A percentile compares a stretch with the other conserved stretches of the same genome.
phyloP scores from a whole-genome alignment of 2,329 filamentous ascomycete genomes.

The Fusarium sp. region DNA sequence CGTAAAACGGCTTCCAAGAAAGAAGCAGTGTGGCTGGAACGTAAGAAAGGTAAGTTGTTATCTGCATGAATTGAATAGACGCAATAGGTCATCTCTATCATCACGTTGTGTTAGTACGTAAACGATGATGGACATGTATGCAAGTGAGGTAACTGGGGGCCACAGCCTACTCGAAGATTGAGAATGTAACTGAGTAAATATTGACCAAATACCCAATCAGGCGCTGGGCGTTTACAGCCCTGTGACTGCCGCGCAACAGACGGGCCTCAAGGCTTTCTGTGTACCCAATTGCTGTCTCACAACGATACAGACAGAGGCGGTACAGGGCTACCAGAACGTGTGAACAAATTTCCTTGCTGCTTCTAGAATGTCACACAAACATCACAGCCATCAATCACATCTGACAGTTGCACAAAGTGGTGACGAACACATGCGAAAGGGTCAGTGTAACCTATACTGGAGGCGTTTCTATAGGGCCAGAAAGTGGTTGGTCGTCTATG shows the following conservation, averaged over 20 bases:
- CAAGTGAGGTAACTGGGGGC: not conserved
- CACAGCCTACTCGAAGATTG: not conserved
- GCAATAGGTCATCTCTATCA: not conserved
- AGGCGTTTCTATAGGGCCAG: not conserved
- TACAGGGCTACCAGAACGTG: not conserved
- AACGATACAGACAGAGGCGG: not conserved
- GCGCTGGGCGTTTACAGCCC: not conserved
- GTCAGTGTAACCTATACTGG: conserved; percentile 1
- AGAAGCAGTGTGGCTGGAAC: not conserved
- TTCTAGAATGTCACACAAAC: conserved; percentile 28
- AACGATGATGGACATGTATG: not conserved
- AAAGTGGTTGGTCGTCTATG: not conserved
- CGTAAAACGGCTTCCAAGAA: too few species aligned
- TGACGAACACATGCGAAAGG: not conserved
- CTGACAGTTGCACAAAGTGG: not conserved
- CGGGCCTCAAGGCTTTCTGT: conserved; percentile 15
- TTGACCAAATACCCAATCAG: not conserved
- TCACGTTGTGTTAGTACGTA: not conserved
- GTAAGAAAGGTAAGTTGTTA: not conserved
- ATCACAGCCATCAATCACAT: conserved; percentile 1
- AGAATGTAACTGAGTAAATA: not conserved
- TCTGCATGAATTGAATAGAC: not conserved
- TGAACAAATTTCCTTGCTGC: not conserved
- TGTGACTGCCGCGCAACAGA: not conserved
- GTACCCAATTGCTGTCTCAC: not conserved